phyloP scores from a whole-genome alignment of 768 basidiomycete genomes.

The Macrolepiota fuliginosa region DNA sequence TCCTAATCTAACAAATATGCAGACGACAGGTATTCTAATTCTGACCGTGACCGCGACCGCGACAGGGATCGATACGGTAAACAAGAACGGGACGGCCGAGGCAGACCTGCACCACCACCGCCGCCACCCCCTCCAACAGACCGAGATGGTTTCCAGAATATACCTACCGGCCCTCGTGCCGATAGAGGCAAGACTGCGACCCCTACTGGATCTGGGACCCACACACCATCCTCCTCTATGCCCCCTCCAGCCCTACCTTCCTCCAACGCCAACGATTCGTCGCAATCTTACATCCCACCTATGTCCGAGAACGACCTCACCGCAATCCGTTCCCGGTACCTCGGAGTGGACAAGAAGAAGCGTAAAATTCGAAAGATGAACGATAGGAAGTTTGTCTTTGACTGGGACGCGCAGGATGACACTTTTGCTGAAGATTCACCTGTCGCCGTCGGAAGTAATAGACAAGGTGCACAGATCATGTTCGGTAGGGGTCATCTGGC shows the following conservation, averaged over 20 bases:
- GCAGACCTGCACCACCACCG: conserved; percentile 34
- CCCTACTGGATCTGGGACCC: conserved; percentile 17
- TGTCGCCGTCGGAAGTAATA: conserved; percentile 63
- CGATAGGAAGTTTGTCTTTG: conserved; percentile 98
- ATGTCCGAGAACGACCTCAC: conserved; percentile 81
- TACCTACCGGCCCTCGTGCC: conserved; percentile 85
- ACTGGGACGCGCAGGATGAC: conserved; percentile 97
- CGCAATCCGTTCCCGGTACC: conserved; percentile 88
- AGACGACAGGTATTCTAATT: conserved; percentile 55
- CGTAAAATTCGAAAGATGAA: conserved; percentile 93
- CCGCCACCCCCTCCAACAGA: conserved; percentile 25
- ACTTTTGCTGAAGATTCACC: conserved; percentile 80
- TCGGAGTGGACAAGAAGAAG: conserved; percentile 93
- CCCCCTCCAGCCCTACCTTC: conserved; percentile 37
- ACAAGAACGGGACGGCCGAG: conserved; percentile 6
- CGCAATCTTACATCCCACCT: conserved; percentile 48
- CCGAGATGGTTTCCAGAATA: conserved; percentile 56
- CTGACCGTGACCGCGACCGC: conserved; percentile 40
- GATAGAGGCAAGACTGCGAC: conserved; percentile 50
- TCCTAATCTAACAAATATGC: conserved; percentile 16
- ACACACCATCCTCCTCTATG: conserved; percentile 38
- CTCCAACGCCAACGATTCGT: conserved; percentile 33
- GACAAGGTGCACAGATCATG: conserved; percentile 86
- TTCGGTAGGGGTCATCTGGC: conserved; percentile 83
- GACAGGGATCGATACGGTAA: conserved; percentile 36